Evolutionary conservation across 1,139 yeast genomes (phyloP).

Genomic region (Pichia sp.): DNA sequence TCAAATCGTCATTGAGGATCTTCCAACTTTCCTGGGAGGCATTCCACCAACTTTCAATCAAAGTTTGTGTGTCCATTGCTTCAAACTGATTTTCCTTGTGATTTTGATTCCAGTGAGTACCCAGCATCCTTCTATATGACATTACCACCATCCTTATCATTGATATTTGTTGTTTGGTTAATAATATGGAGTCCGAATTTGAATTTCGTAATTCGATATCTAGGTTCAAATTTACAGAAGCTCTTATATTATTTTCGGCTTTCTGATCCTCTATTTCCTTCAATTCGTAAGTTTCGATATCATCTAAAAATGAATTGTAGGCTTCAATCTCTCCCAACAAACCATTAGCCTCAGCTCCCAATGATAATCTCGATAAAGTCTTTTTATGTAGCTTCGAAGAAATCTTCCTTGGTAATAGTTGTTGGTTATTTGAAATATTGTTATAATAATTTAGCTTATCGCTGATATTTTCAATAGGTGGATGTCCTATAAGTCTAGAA

Average conservation of each 20-base stretch:
- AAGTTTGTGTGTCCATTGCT: slow-evolving; percentile 30
- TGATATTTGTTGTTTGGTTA: slow-evolving; percentile 39
- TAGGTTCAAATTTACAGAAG: slow-evolving; percentile 26
- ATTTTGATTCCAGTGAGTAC: slow-evolving; percentile 42
- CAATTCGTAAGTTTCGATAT: slow-evolving; percentile 47
- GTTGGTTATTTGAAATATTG: slow-evolving; percentile 33
- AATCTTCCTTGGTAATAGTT: slow-evolving; percentile 45
- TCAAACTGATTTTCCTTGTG: slow-evolving; percentile 14
- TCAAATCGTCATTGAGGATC: slow-evolving; percentile 36
- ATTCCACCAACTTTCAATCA: slow-evolving; percentile 37
- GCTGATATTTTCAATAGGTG: slow-evolving; percentile 32
- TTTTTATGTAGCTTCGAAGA: slow-evolving; percentile 32
- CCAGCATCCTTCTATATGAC: slow-evolving; percentile 49
- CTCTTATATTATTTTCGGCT: slow-evolving; percentile 18
- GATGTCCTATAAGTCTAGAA: slow-evolving; percentile 44
- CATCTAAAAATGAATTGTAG: slow-evolving; percentile 31
- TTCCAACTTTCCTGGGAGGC: slow-evolving; percentile 35
- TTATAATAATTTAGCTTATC: slow-evolving; percentile 29
- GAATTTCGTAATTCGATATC: slow-evolving; percentile 29
- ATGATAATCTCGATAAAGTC: slow-evolving; percentile 29
- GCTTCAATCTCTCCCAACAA: slow-evolving; percentile 28
- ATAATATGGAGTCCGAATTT: slow-evolving; percentile 20
- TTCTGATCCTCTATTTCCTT: slow-evolving; percentile 42
- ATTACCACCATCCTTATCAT: slow-evolving; percentile 45
- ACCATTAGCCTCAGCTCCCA: slow-evolving; percentile 19